Conservation (phyloP, 2,329 filamentous ascomycete genomes). For the Fusarium piperis region DNA sequence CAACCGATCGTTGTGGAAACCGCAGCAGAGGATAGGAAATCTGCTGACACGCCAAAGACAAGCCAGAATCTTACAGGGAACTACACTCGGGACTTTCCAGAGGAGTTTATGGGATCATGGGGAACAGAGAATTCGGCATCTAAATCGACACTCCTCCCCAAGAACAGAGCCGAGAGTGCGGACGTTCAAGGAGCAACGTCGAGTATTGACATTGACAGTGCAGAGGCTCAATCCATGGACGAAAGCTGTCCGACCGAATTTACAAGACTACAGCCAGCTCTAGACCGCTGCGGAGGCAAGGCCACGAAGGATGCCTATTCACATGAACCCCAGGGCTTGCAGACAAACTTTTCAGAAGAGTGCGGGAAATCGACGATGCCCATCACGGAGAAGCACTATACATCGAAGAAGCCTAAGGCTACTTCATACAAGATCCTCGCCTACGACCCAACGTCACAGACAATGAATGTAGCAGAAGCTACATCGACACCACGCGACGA, state of each 20-base stretch:
- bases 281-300: slow-evolving; percentile 39
- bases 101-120: slow-evolving; percentile 60
- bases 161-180: slow-evolving; percentile 1
- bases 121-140: slow-evolving; percentile 41
- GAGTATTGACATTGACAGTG: slow-evolving; percentile 39
- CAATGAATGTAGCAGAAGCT: slow-evolving; percentile 68
- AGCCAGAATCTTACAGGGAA: slow-evolving; percentile 54
- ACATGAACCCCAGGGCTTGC: slow-evolving; percentile 57
- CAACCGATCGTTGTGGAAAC: slow-evolving; percentile 6
- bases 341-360: slow-evolving; percentile 59
- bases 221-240: slow-evolving; percentile 52
- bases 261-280: slow-evolving; percentile 42
- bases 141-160: slow-evolving; percentile 40
- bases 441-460: slow-evolving; percentile 68
- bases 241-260: slow-evolving; percentile 50
- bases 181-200: neutral
- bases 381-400: slow-evolving; percentile 48
- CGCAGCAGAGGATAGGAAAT: slow-evolving; percentile 3
- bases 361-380: slow-evolving; percentile 48
- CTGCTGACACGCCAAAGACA: neutral
- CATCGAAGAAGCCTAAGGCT: slow-evolving; percentile 2
- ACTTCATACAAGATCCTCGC: slow-evolving; percentile 70
- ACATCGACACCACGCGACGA: slow-evolving; percentile 62
- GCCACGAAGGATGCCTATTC: slow-evolving; percentile 52
- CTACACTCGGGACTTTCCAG: slow-evolving; percentile 61